Evolutionary conservation across 2,329 filamentous ascomycete species (phyloP).

Genomic region (Fusarium sp.): DNA sequence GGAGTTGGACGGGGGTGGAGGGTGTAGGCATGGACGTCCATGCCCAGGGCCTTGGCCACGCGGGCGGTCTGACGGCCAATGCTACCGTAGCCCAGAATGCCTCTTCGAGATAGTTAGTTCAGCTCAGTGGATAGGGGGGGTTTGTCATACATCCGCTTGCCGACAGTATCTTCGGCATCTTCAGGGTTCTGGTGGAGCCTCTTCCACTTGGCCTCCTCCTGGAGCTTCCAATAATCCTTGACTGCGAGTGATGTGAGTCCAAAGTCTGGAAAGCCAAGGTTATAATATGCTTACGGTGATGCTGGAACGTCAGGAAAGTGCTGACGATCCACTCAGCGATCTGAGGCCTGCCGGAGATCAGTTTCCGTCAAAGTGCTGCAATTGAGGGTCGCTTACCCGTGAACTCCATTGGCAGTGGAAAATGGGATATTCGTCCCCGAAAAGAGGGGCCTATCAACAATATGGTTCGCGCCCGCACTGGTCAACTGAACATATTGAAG

Average conservation of each 20-base stretch:
- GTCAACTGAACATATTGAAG: slow-evolving; percentile 66
- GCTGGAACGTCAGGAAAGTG: slow-evolving; percentile 63
- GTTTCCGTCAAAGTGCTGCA: neutral
- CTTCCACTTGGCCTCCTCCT: slow-evolving; percentile 59
- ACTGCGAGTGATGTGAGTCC: slow-evolving; percentile 47
- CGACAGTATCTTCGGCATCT: slow-evolving; percentile 57
- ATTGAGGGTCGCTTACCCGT: slow-evolving; percentile 56
- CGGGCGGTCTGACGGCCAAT: slow-evolving; percentile 67
- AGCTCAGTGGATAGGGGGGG: fast-evolving
- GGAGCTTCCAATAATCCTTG: slow-evolving; percentile 57
- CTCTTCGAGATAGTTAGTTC: slow-evolving; percentile 46
- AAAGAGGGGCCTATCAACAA: slow-evolving; percentile 61
- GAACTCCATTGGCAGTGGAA: slow-evolving; percentile 68
- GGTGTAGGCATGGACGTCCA: slow-evolving; percentile 81
- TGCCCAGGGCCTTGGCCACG: slow-evolving; percentile 73
- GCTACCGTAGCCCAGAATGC: slow-evolving; percentile 66
- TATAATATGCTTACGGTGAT: slow-evolving; percentile 54
- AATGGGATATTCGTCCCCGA: slow-evolving; percentile 63
- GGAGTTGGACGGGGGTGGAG: slow-evolving; percentile 75
- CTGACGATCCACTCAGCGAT: slow-evolving; percentile 68
- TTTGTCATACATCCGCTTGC: slow-evolving; percentile 60
- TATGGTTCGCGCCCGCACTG: slow-evolving; percentile 65
- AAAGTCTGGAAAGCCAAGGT: no score
- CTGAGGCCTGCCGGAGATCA: slow-evolving; percentile 57
- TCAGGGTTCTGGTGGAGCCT: slow-evolving; percentile 38